These are phyloP conservation scores for Biancaea sappan DNA, from an alignment of 306 rosid genomes.

Conservation along the genomic window DNA sequence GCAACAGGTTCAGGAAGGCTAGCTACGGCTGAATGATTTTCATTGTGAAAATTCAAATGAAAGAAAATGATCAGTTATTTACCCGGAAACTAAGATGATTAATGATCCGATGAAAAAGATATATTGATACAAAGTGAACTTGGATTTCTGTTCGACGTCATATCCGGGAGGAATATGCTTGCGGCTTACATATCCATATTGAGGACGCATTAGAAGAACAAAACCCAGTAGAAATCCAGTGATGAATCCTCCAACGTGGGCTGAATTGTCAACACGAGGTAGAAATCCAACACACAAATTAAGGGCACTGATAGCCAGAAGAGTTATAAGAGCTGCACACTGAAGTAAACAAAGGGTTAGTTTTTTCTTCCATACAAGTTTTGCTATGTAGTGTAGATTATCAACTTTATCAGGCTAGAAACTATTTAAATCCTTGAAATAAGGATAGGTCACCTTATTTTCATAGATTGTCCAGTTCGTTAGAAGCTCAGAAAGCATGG, in stretches of 20 bases:
- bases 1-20: conserved; percentile 2
- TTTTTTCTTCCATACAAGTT: background rate
- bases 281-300: conserved; percentile 82
- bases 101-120: conserved; percentile 43
- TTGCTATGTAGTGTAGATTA: background rate
- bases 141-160: conserved; percentile 55
- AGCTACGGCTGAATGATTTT: conserved; percentile 1
- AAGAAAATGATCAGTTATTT: conserved; percentile 18
- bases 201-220: conserved; percentile 76
- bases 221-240: conserved; percentile 83
- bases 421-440: background rate
- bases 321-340: conserved; percentile 69
- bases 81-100: conserved; percentile 62
- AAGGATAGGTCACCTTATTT: conserved; percentile 58
- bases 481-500: conserved; percentile 96
- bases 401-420: background rate
- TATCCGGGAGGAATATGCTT: conserved; percentile 72
- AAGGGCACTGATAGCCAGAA: conserved; percentile 56
- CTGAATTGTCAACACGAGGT: conserved; percentile 87
- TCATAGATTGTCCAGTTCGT: conserved; percentile 87
- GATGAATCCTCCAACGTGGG: conserved; percentile 88
- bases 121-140: conserved; percentile 69
- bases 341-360: conserved; percentile 41
- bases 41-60: background rate
- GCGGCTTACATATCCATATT: conserved; percentile 70